Evolutionary conservation across 257 asterid species (phyloP).

Genomic region (Fraxinus anomala): DNA sequence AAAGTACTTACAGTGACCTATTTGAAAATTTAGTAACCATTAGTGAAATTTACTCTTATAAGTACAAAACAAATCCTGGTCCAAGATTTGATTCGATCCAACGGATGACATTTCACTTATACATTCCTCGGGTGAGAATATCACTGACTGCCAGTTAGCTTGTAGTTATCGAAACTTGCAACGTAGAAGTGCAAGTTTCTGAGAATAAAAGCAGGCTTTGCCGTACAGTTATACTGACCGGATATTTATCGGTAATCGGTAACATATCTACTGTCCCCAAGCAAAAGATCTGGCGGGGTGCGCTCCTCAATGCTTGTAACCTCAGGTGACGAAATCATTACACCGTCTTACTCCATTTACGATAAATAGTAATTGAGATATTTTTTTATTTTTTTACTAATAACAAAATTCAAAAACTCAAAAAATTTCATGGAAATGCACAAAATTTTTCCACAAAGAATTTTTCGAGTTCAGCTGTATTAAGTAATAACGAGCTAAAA

Average conservation of each 20-base stretch:
- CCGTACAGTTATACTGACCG: constrained; percentile 31
- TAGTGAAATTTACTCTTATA: too few relatives aligned
- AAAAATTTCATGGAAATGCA: too few relatives aligned
- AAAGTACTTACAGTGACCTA: too few relatives aligned
- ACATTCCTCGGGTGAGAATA: background rate
- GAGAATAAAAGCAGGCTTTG: constrained; percentile 23
- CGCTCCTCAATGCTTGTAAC: background rate
- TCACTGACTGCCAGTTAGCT: constrained; percentile 12
- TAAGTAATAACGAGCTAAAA: too few relatives aligned
- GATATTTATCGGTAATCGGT: constrained; percentile 35
- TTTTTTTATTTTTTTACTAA: too few relatives aligned
- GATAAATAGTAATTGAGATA: too few relatives aligned
- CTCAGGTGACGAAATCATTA: constrained; percentile 15
- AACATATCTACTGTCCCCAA: constrained; percentile 30
- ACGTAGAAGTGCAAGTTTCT: background rate
- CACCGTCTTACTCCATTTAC: background rate
- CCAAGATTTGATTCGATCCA: background rate
- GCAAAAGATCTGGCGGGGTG: constrained; percentile 27
- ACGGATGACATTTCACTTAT: background rate
- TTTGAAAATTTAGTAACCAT: background rate
- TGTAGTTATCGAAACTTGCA: constrained; percentile 36
- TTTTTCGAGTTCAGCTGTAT: too few relatives aligned
- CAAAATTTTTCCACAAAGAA: too few relatives aligned
- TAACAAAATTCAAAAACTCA: too few relatives aligned
- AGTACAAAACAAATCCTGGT: too few relatives aligned